Evolutionary conservation across 495 filamentous ascomycete species (phyloP), one percentile per base, ranked within the genome.

Genomic region (Aspergillus ellipticus): DNA sequence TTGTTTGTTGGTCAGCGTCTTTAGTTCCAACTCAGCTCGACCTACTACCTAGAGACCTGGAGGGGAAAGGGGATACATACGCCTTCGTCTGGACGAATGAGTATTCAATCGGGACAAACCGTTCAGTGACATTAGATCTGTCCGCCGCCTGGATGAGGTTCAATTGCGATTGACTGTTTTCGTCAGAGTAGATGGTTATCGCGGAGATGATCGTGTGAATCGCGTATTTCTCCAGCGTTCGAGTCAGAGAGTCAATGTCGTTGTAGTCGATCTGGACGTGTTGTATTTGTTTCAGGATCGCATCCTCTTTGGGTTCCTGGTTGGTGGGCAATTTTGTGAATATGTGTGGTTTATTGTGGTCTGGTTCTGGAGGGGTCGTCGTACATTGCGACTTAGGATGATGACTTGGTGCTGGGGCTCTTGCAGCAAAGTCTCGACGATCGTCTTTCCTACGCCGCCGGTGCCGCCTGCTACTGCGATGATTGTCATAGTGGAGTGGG

Each of bases 381-480:
- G 45, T 50, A 57, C 62, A 53, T 54, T 72, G 62, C 80, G 71
- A 31, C 72, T 73, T 19, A 83, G 51, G 15, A 82, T 63, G 15
- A 76, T 64, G 11, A 81, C 66, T 19, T 74, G 41, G 53, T 79
- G 70, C 51, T 74, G 73, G 4, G 66, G 42, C 5, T 68, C 60
- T 10, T 71, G 57, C 0, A 66, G 15, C 33, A 83, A 49, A 37
- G 56, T 73, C 10, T 82, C 79, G 20, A 83, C 74, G 43, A 84
- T 66, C 13, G 78, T 75, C 46, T 72, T 73, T 6, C 81, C 81
- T 16, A 84, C 62, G 21, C 68, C 72, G 8, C 79, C 79, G 24
- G 77, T 79, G 7, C 81, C 80, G 20, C 81, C 81, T 31, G 81
- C 79, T 24, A 84, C 72, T 13, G 79, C 80, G 50, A 84, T 64